Evolutionary conservation across 2,329 filamentous ascomycete genomes (phyloP).

Genomic region (Alternaria brassicicola): DNA sequence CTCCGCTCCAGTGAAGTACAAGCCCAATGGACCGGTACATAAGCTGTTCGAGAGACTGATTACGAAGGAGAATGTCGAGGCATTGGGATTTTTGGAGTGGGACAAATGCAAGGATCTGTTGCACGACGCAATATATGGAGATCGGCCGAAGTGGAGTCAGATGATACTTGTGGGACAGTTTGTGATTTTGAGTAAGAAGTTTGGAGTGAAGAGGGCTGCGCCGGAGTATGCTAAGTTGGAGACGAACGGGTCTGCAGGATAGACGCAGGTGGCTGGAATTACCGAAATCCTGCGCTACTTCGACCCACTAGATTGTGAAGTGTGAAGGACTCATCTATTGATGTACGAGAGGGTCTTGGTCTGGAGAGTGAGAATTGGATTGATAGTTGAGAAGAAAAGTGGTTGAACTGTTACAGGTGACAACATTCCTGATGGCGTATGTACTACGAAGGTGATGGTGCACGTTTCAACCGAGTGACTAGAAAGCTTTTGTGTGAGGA

Average conservation of each 20-base stretch:
- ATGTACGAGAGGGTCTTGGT: not conserved
- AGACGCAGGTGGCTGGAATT: not conserved
- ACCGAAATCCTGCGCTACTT: not conserved
- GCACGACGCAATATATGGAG: slow-evolving; percentile 16
- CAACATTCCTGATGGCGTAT: no score
- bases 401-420: no score
- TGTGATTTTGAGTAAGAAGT: slow-evolving; percentile 19
- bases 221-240: slow-evolving; percentile 1
- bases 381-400: no score
- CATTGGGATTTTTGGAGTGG: slow-evolving; percentile 32
- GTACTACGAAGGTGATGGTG: no score
- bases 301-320: not conserved
- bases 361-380: not conserved
- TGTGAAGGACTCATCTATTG: not conserved
- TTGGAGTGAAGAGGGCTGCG: slow-evolving; percentile 16
- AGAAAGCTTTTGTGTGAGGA: no score
- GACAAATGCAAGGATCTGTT: slow-evolving; percentile 17
- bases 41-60: slow-evolving; percentile 37
- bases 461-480: no score
- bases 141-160: slow-evolving; percentile 20
- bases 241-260: not conserved
- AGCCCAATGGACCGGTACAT: slow-evolving; percentile 53
- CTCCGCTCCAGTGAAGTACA: slow-evolving; percentile 54
- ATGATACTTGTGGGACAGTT: slow-evolving; percentile 28
- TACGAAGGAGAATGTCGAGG: slow-evolving; percentile 35